These are phyloP conservation scores for Allium sativum DNA, from an alignment of 106 monocot genomes.

Conservation along the genomic window DNA sequence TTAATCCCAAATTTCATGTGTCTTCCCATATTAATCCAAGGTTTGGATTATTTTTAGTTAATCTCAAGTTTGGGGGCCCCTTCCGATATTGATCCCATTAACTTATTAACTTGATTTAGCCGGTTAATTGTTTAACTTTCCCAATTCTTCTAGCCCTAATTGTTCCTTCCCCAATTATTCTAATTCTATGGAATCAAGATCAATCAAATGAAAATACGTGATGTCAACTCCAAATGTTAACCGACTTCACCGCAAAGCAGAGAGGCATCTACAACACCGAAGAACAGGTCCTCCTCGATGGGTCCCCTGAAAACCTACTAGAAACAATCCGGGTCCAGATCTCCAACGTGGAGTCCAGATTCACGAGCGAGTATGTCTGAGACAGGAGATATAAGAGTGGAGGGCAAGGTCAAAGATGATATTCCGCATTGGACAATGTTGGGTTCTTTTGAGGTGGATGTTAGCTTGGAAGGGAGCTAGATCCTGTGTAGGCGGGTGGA, in stretches of 20 bases:
- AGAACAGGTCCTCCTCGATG: constrained; percentile 38
- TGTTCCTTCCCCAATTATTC: too few species aligned
- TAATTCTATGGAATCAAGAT: too few species aligned
- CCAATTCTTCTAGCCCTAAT: too few species aligned
- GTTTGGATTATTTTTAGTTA: too few species aligned
- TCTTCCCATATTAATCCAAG: too few species aligned
- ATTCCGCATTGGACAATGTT: constrained; percentile 44
- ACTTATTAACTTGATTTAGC: too few species aligned
- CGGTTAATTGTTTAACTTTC: too few species aligned
- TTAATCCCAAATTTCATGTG: too few species aligned
- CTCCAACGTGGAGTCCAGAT: constrained; percentile 54
- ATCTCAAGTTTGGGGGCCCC: too few species aligned
- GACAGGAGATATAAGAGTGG: constrained; percentile 47
- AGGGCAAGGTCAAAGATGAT: constrained; percentile 62
- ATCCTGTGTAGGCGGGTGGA: constrained; percentile 81
- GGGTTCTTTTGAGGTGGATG: constrained; percentile 55
- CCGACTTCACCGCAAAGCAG: constrained; percentile 68
- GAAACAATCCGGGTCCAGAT: constrained; percentile 51
- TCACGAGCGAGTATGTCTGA: constrained; percentile 60
- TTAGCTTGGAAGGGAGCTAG: constrained; percentile 63
- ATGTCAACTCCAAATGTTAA: too few species aligned
- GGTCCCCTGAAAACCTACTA: constrained; percentile 41
- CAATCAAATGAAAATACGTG: too few species aligned
- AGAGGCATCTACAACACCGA: constrained; percentile 46
- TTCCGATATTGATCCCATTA: too few species aligned